Evolutionary conservation across 106 monocot genomes (phyloP), one percentile per base, ranked within the genome.

Genomic region (Chionographis japonica): DNA sequence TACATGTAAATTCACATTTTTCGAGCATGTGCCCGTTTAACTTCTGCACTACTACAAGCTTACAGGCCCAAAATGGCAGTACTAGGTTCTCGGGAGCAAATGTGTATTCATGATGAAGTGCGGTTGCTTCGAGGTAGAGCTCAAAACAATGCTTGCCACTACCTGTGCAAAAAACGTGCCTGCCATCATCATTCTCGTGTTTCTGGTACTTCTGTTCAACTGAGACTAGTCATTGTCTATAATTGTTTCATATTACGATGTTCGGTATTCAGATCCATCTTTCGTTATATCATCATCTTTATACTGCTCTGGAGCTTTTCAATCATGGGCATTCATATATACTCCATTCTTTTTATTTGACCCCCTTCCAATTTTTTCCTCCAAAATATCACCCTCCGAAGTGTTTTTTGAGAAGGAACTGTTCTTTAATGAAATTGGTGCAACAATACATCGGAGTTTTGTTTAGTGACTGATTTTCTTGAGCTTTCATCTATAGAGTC

Each of bases 81-180:
- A 57, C 60, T 97, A 60, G 97, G 97, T 60, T 97, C 97, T 72
- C 86, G 92, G 40, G 89, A 89, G 69, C 92, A 97, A 66, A 78
- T 97, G 82, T 97, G 97, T 75, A 85, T 97, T 74, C 92, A 92
- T 67, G 82, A 92, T 50, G 78, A 92, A 56, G 97, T 92, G 40
- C 70, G 42, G 10, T 37, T 58, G 58, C 79, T 89, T 62, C 75
- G 71, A 67, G 97, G 92, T 20, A 82, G 73, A 74, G 76, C 80
- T 55, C 92, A 87, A 68, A 89, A 97, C 70, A 82, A 84, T 56
- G 97, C 97, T 53, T 97, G 97, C 55, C 89, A 90, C 40, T 74
- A 58, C 39, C 74, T 92, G 7, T 79, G 97, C 69, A 92, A 83
- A 68, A 97, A 83, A 57, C 86, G 79, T 8, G 40, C 67, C 37